phyloP scores from a whole-genome alignment of 306 rosid genomes.

The Canavalia ensiformis region DNA sequence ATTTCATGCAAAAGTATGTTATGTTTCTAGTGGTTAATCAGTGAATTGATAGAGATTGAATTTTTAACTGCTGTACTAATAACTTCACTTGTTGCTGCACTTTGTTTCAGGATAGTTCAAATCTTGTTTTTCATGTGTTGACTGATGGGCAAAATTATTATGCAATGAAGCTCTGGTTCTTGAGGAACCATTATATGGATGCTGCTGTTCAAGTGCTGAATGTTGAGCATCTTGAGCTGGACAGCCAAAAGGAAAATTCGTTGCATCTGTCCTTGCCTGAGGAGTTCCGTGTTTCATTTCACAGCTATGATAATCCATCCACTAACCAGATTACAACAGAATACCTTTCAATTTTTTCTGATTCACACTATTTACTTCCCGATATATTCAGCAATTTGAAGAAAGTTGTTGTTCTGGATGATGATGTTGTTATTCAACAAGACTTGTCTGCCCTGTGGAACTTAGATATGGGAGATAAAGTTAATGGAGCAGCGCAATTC shows the following conservation, averaged over 20 bases:
- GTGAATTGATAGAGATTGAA: slow-evolving; percentile 34
- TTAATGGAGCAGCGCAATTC: slow-evolving; percentile 82
- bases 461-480: slow-evolving; percentile 82
- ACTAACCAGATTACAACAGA: slow-evolving; percentile 68
- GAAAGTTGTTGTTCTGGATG: slow-evolving; percentile 88
- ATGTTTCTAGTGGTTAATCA: slow-evolving; percentile 30
- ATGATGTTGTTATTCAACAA: slow-evolving; percentile 87
- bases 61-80: slow-evolving; percentile 22
- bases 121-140: slow-evolving; percentile 92
- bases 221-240: slow-evolving; percentile 69
- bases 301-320: slow-evolving; percentile 57
- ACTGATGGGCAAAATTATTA: slow-evolving; percentile 88
- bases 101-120: slow-evolving; percentile 76
- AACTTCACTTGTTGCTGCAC: slow-evolving; percentile 51
- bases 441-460: slow-evolving; percentile 91
- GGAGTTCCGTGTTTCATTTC: slow-evolving; percentile 83
- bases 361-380: slow-evolving; percentile 89
- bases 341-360: slow-evolving; percentile 90
- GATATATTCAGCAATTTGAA: slow-evolving; percentile 78
- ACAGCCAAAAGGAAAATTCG: slow-evolving; percentile 52
- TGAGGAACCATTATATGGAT: slow-evolving; percentile 70
- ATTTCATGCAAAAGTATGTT: slow-evolving; percentile 77
- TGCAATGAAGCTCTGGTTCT: slow-evolving; percentile 93
- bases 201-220: slow-evolving; percentile 84
- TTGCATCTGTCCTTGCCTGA: slow-evolving; percentile 66